These are phyloP conservation scores for Erodium trifolium DNA, from an alignment of 441 rosid species.

Conservation along the genomic window DNA sequence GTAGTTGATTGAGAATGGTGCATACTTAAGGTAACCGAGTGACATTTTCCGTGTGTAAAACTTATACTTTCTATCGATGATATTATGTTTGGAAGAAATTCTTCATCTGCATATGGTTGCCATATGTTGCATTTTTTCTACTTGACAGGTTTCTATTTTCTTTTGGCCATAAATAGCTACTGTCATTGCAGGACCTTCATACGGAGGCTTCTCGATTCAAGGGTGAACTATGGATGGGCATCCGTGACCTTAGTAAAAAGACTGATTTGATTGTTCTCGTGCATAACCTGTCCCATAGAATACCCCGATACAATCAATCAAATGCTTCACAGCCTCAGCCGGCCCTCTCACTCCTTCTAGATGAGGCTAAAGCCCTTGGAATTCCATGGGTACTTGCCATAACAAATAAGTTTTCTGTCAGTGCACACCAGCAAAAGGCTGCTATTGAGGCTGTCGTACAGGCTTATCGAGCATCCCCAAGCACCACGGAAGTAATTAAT, in stretches of 20 bases:
- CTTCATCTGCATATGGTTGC: no score
- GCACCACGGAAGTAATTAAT: slow-evolving; percentile 57
- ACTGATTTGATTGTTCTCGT: slow-evolving; percentile 82
- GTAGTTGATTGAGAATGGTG: no score
- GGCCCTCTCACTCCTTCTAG: slow-evolving; percentile 67
- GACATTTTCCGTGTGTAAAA: no score
- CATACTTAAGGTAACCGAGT: no score
- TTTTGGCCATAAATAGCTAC: no score
- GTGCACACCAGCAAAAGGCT: slow-evolving; percentile 86
- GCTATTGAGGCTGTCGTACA: slow-evolving; percentile 67
- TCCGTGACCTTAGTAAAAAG: slow-evolving; percentile 64
- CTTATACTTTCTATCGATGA: no score
- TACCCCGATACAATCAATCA: slow-evolving; percentile 54
- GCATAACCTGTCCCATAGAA: slow-evolving; percentile 85
- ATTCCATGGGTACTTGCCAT: slow-evolving; percentile 95
- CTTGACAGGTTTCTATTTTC: no score
- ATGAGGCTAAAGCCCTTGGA: slow-evolving; percentile 87
- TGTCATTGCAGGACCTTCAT: slow-evolving; percentile 51
- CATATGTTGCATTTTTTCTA: no score
- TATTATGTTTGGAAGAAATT: no score
- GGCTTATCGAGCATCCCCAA: slow-evolving; percentile 67
- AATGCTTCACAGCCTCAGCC: slow-evolving; percentile 48
- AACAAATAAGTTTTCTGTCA: slow-evolving; percentile 94
- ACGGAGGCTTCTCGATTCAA: slow-evolving; percentile 62
- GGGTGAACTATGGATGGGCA: slow-evolving; percentile 91